phyloP scores from a whole-genome alignment of 345 rosid genomes.

The Eucalyptus sp. region DNA sequence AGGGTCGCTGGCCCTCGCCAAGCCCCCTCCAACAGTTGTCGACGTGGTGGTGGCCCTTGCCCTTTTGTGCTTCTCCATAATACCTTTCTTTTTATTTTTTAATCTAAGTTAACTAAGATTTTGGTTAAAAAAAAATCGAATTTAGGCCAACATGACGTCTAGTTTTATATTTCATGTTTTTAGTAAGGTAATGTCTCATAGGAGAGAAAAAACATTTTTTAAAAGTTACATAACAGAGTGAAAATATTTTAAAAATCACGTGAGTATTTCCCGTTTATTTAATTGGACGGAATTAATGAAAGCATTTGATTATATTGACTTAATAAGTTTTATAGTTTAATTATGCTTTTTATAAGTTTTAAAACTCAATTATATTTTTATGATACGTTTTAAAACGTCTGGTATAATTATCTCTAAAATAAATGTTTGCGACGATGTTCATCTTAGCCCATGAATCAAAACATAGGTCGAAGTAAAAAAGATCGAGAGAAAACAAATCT shows the following conservation, averaged over 20 bases:
- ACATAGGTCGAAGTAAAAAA: background rate
- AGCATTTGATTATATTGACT: background rate
- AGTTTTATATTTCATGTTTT: background rate
- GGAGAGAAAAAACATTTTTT: background rate
- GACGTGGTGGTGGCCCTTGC: background rate
- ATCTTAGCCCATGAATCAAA: fast-evolving
- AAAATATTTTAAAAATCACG: too few relatives aligned
- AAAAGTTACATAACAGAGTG: background rate
- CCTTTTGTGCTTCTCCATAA: background rate
- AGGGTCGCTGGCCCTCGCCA: background rate
- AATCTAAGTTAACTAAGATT: background rate
- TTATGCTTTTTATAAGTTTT: too few relatives aligned
- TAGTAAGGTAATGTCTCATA: background rate
- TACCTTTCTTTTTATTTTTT: background rate
- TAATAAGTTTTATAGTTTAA: too few relatives aligned
- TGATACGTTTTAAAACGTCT: fast-evolving
- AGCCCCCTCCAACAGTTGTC: background rate
- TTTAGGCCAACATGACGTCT: background rate
- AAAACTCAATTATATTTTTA: too few relatives aligned
- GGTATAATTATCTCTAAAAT: too few relatives aligned
- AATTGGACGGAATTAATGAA: background rate
- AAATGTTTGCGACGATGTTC: fast-evolving
- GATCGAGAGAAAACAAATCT: background rate
- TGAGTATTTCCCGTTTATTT: background rate
- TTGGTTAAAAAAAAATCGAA: too few relatives aligned